A percentile compares a stretch with the other conserved stretches of the same genome.
These are phyloP conservation scores for Cyberlindnera lachancei DNA, from an alignment of 805 yeast species.

Conservation along the genomic window DNA sequence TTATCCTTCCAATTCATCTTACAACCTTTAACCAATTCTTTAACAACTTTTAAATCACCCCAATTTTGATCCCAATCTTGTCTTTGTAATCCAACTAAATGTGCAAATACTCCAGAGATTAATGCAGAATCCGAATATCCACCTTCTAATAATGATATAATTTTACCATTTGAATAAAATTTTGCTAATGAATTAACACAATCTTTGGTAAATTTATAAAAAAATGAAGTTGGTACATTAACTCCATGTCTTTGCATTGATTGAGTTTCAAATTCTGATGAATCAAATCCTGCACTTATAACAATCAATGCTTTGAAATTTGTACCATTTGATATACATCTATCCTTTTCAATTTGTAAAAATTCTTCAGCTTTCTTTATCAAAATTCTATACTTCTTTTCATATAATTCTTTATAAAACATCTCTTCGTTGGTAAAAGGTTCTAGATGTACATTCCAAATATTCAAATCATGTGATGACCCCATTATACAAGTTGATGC, in stretches of 20 bases:
- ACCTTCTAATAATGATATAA: constrained; percentile 71
- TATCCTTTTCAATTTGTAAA: constrained; percentile 25
- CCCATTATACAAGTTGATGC: constrained; percentile 72
- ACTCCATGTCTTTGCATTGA: constrained; percentile 82
- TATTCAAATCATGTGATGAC: constrained; percentile 71
- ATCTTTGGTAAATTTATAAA: constrained; percentile 64
- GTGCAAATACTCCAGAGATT: constrained; percentile 72
- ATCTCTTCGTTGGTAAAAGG: constrained; percentile 58
- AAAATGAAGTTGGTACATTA: constrained; percentile 76
- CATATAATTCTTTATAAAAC: constrained; percentile 55
- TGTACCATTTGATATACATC: constrained; percentile 20
- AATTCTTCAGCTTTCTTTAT: constrained; percentile 63
- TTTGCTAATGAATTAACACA: constrained; percentile 64
- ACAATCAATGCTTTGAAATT: constrained; percentile 55
- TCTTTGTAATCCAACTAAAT: constrained; percentile 61
- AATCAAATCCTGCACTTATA: constrained; percentile 87
- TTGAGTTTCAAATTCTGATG: constrained; percentile 74
- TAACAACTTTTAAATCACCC: constrained; percentile 56
- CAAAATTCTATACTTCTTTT: constrained; percentile 50
- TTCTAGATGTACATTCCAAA: constrained; percentile 80
- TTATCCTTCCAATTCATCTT: constrained; percentile 55
- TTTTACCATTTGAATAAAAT: constrained; percentile 49
- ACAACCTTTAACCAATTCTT: constrained; percentile 63
- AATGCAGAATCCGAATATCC: constrained; percentile 83
- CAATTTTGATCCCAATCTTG: constrained; percentile 54